Percentiles rank a stretch among this genome's conserved stretches.
These are phyloP conservation scores for Hamigera avellanea DNA, from an alignment of 495 filamentous ascomycete species.

Conservation along the genomic window DNA sequence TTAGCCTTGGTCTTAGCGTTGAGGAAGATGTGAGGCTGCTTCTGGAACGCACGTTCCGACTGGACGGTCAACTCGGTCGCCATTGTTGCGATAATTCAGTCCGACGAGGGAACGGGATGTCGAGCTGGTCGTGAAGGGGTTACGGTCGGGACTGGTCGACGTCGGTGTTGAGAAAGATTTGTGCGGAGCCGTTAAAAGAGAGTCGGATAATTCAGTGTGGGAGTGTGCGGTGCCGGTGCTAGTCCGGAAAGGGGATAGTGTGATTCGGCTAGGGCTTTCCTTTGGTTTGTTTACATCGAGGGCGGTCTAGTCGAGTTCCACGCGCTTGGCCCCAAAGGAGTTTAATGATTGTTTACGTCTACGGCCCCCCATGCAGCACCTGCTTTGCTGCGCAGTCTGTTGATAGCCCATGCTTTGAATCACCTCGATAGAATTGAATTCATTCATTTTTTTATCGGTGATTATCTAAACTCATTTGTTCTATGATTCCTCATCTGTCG, in stretches of 20 bases:
- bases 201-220: slow-evolving; percentile 23
- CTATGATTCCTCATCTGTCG: slow-evolving; percentile 6
- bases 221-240: slow-evolving; percentile 28
- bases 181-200: slow-evolving; percentile 6
- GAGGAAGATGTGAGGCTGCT: slow-evolving; percentile 99
- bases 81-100: slow-evolving; percentile 64
- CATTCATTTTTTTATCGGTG: background rate
- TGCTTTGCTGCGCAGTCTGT: no score
- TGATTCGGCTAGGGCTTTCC: slow-evolving; percentile 32
- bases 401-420: no score
- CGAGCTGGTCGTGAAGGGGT: slow-evolving; percentile 24
- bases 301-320: background rate
- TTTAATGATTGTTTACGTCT: slow-evolving; percentile 1
- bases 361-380: no score
- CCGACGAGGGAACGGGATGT: slow-evolving; percentile 29
- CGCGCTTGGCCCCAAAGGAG: no score
- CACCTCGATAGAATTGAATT: background rate
- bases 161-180: slow-evolving; percentile 34
- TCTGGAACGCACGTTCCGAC: slow-evolving; percentile 96
- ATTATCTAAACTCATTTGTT: background rate
- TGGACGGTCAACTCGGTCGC: slow-evolving; percentile 97
- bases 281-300: slow-evolving; percentile 32
- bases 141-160: slow-evolving; percentile 22
- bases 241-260: slow-evolving; percentile 21
- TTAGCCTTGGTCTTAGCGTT: slow-evolving; percentile 85